These are phyloP conservation scores for Neurospora sp. DNA, from an alignment of 495 filamentous ascomycete genomes.

Conservation along the genomic window DNA sequence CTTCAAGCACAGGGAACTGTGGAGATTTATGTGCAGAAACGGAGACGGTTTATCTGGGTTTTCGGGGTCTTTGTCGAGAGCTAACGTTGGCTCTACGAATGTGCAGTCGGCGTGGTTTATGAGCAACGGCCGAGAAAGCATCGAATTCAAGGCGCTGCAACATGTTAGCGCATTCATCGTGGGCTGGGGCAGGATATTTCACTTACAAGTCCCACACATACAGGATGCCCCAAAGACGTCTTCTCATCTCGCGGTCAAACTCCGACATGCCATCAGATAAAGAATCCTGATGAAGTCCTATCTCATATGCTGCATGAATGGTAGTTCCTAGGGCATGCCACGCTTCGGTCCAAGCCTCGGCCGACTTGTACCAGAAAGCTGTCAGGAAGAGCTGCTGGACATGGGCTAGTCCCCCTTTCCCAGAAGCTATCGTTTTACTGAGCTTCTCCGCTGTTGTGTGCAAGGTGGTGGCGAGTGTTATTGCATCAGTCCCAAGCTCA, in stretches of 20 bases:
- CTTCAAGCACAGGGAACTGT: slow-evolving; percentile 24
- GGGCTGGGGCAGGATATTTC: not conserved
- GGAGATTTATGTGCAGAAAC: slow-evolving; percentile 31
- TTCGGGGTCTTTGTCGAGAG: slow-evolving; percentile 25
- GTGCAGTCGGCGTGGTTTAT: slow-evolving; percentile 27
- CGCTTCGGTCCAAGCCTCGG: slow-evolving; percentile 40
- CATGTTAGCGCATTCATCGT: not conserved
- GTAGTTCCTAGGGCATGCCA: slow-evolving; percentile 39
- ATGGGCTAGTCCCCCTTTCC: slow-evolving; percentile 36
- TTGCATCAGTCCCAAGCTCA: slow-evolving; percentile 30
- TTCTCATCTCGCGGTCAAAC: slow-evolving; percentile 34
- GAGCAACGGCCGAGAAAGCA: slow-evolving; percentile 27
- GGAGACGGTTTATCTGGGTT: slow-evolving; percentile 30
- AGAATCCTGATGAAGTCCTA: slow-evolving; percentile 40
- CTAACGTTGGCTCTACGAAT: slow-evolving; percentile 27
- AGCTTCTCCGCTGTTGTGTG: slow-evolving; percentile 36
- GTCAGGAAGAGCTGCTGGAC: slow-evolving; percentile 44
- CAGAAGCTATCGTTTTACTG: slow-evolving; percentile 32
- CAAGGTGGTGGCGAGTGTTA: slow-evolving; percentile 31
- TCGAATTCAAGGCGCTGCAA: slow-evolving; percentile 27
- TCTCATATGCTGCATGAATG: slow-evolving; percentile 42
- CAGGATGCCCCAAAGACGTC: slow-evolving; percentile 34
- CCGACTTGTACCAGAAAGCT: slow-evolving; percentile 43
- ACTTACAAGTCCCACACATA: slow-evolving; percentile 32
- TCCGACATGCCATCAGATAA: slow-evolving; percentile 29